phyloP scores from a whole-genome alignment of 1,139 yeast species.

The Candida labiduridarum region DNA sequence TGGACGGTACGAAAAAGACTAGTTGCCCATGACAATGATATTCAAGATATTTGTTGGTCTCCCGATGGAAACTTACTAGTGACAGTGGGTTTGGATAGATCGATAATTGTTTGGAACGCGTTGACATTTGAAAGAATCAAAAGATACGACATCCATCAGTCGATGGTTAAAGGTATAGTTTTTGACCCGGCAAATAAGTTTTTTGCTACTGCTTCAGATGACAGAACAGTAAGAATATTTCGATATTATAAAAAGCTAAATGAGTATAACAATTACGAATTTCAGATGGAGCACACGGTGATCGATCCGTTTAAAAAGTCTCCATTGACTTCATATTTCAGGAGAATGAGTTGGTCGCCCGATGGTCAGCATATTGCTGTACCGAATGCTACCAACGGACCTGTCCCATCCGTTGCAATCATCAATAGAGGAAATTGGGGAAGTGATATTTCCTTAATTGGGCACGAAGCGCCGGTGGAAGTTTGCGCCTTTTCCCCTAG shows the following conservation, averaged over 20 bases:
- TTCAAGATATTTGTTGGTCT: constrained; percentile 97
- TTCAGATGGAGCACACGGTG: constrained; percentile 82
- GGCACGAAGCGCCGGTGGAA: constrained; percentile 97
- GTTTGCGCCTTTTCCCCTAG: constrained; percentile 89
- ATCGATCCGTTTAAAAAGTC: constrained; percentile 84
- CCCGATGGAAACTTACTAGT: constrained; percentile 90
- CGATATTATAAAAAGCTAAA: constrained; percentile 71
- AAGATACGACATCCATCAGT: constrained; percentile 88
- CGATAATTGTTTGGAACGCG: constrained; percentile 93
- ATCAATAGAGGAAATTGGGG: constrained; percentile 94
- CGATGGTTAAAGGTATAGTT: constrained; percentile 94
- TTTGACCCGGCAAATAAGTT: constrained; percentile 98
- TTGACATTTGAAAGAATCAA: constrained; percentile 86
- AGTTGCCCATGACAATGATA: constrained; percentile 96
- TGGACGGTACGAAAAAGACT: constrained; percentile 92
- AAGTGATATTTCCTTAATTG: constrained; percentile 81
- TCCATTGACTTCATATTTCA: constrained; percentile 88
- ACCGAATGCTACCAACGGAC: constrained; percentile 97
- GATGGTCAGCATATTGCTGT: constrained; percentile 97
- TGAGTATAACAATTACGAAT: constrained; percentile 71
- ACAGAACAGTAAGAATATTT: constrained; percentile 83
- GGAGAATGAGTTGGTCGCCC: constrained; percentile 96
- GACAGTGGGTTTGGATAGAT: constrained; percentile 90
- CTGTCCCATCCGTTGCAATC: constrained; percentile 86
- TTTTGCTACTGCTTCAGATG: constrained; percentile 96